These are phyloP conservation scores for Furculomyces boomerangus DNA, from an alignment of 371 early-diverging fungal species.

Conservation along the genomic window DNA sequence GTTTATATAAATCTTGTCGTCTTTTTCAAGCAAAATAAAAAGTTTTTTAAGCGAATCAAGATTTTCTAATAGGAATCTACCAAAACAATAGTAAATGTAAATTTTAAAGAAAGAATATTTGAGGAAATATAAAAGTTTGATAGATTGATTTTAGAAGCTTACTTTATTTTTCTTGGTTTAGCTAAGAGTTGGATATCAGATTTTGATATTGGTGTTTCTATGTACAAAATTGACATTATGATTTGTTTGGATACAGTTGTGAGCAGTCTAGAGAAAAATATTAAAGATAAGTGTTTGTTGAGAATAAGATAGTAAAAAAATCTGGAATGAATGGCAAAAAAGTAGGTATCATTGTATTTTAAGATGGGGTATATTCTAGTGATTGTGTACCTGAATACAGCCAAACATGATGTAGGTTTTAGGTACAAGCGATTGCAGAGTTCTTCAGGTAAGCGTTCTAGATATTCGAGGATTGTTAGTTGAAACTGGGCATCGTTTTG, in stretches of 20 bases:
- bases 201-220: constrained; percentile 34
- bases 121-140: background rate
- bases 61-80: constrained; percentile 36
- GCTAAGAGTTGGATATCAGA: constrained; percentile 52
- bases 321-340: background rate
- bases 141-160: background rate
- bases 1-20: constrained; percentile 32
- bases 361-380: background rate
- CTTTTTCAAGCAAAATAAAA: constrained; percentile 35
- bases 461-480: constrained; percentile 55
- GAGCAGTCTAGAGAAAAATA: constrained; percentile 41
- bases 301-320: background rate
- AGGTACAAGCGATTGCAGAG: constrained; percentile 61
- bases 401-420: constrained; percentile 83
- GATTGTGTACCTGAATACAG: constrained; percentile 69
- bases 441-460: constrained; percentile 53
- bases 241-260: constrained; percentile 76
- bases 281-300: background rate
- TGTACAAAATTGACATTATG: constrained; percentile 73
- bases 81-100: background rate
- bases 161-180: constrained; percentile 26
- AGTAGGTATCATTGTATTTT: background rate
- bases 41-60: constrained; percentile 44
- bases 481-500: constrained; percentile 19
- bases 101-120: background rate